phyloP scores from a whole-genome alignment of 192 early-diverging fungal species.

The Coemansia sp. region DNA sequence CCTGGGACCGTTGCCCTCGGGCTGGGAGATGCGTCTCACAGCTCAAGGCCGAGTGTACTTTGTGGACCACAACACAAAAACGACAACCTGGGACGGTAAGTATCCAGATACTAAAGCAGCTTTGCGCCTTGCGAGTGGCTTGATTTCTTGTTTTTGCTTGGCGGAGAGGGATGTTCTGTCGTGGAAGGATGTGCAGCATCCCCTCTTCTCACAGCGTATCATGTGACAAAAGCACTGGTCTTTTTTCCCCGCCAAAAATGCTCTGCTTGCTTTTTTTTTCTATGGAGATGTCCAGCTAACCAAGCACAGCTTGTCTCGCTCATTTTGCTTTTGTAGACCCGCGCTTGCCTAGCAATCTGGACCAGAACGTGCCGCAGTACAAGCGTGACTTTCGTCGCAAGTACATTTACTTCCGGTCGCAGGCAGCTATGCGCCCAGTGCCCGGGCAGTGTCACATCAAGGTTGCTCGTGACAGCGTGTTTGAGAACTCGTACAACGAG shows the following conservation, averaged over 20 bases:
- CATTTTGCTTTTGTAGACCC: conserved; percentile 53
- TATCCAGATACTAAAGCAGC: conserved; percentile 6
- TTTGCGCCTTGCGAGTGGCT: not conserved
- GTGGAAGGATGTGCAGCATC: not conserved
- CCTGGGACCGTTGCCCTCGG: conserved; percentile 89
- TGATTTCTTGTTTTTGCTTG: conserved; percentile 4
- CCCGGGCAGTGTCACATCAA: conserved; percentile 93
- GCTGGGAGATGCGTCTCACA: conserved; percentile 98
- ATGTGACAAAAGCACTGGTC: not conserved
- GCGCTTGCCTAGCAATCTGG: conserved; percentile 76
- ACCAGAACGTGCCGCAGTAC: conserved; percentile 94
- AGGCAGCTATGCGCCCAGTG: conserved; percentile 83
- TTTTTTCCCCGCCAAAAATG: not conserved
- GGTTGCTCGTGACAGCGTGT: conserved; percentile 81
- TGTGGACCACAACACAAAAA: conserved; percentile 98
- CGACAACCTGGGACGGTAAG: conserved; percentile 94
- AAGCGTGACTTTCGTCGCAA: conserved; percentile 98
- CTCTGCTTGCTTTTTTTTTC: not conserved
- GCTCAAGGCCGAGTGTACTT: conserved; percentile 94
- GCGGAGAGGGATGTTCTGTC: not conserved
- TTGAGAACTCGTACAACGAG: conserved; percentile 95
- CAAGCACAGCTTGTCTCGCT: not conserved
- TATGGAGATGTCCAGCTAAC: not conserved
- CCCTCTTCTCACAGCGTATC: not conserved
- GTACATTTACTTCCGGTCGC: conserved; percentile 93